Base-by-base conservation (phyloP, 306 rosid species). In the Boehmeria nivea region DNA sequence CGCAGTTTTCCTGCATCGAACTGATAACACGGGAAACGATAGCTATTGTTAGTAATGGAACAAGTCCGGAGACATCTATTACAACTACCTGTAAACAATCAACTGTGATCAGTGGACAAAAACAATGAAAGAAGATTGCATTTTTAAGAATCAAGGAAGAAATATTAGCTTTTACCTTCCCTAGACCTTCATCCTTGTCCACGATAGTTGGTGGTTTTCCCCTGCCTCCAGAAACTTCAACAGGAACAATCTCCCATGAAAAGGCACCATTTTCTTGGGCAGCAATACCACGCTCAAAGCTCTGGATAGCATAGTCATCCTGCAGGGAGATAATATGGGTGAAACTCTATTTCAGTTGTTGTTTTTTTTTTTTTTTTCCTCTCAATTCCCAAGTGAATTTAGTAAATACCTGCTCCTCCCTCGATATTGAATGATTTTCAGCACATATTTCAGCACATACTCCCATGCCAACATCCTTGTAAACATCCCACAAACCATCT, bases 401-500 rank as follows among this genome's bases (percentile, higher is more conserved):
- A 72, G 36, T 26, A 23, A 53, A 46, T 69, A 87, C 98, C 88
- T 87, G 96, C 8, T 86, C 83, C 57, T 83, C 99, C 74, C 96
- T 87, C 33, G 94, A 71, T 60, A 93, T 59, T 67, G 76, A 38
- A 77, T 93, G 84, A 61, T 83, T 83, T 17, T 93, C 99, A 36
- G 95, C 99, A 74, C 99, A 93, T 27, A 85, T 58, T 65, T 93
- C 99, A 52, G 99, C 99, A 43, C 99, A 93, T 10, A 71, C 75
- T 61, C 99, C 99, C 99, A 93, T 93, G 57, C 94, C 96, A 56
- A 45, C 70, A 65, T 93, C 93, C 27, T 76, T 75, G 65, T 85
- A 93, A 60, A 83, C 99, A 73, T 93, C 99, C 96, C 94, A 85
- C 67, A 93, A 48, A 64, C 99, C 99, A 76, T 93, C 99, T 63